Evolutionary conservation across 108 stramenopile species (phyloP).

Genomic region (Pseudonitzschia multiseries): DNA sequence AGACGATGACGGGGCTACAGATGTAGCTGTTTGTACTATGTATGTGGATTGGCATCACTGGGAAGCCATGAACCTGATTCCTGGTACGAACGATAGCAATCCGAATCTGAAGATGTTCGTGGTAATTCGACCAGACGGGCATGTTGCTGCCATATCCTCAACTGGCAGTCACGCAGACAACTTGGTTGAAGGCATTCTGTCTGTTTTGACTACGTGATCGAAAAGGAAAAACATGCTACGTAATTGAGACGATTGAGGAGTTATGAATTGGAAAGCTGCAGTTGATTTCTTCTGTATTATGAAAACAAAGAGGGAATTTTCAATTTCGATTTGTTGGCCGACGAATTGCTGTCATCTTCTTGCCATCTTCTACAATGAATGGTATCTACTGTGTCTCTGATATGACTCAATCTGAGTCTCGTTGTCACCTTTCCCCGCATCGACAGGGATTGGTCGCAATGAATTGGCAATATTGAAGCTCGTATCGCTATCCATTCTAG

Average conservation of each 20-base stretch:
- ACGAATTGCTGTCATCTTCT: too few relatives aligned
- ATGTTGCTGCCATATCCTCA: slow-evolving; percentile 39
- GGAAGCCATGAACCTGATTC: slow-evolving; percentile 12
- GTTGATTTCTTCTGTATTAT: too few relatives aligned
- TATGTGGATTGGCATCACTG: background rate
- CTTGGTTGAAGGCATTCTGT: background rate
- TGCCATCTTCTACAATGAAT: too few relatives aligned
- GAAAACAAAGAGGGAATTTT: too few relatives aligned
- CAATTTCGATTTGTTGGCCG: too few relatives aligned
- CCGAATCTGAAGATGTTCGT: background rate
- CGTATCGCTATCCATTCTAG: background rate
- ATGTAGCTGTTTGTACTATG: background rate
- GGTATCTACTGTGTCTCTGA: too few relatives aligned
- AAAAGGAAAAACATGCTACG: background rate
- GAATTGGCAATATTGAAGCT: background rate
- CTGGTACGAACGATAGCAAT: background rate
- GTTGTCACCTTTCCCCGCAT: too few relatives aligned
- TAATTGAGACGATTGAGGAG: too few relatives aligned
- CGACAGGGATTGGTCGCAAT: too few relatives aligned
- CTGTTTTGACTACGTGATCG: background rate
- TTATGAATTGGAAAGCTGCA: too few relatives aligned
- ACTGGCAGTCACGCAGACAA: background rate
- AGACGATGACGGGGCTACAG: background rate
- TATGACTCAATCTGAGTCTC: too few relatives aligned
- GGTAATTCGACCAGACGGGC: slow-evolving; percentile 68